Evolutionary conservation across 2,329 filamentous ascomycete genomes (phyloP), one percentile per base, ranked within the genome.

Genomic region (Sordariomycetes sp.): DNA sequence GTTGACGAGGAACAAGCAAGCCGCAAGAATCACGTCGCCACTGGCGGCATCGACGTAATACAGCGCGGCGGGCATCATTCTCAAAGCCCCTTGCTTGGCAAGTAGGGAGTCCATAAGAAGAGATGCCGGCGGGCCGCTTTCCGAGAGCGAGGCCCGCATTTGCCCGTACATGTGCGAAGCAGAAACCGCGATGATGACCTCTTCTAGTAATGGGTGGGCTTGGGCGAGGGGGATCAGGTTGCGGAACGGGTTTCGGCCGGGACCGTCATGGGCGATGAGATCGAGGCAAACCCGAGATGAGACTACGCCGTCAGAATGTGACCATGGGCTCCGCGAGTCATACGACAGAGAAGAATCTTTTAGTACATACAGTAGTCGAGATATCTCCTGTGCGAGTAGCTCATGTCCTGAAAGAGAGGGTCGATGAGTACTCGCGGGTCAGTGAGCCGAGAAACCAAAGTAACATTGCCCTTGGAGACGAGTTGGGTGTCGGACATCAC

Each of bases 321-420:
- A 4, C 12, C 36, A 7, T 48, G 3, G 15, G 15, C 1, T 0
- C 10, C 1, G 24, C 36, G 53, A 10, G 53, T 53, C 17, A 4
- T 61, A 61, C 60, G n/a, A 51, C 10, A 42, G n/a, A 42, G 36
- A 12, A 42, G 32, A 52, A 56, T 22, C 10, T 17, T 53, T 54
- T 57, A 10, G 48, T 56, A 63, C 67, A 58, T 66, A 74, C 72
- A 74, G 60, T 74, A 74, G 53, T 68, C 68, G 54, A 74, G 65
- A 58, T 74, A 74, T 61, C 71, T 66, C 17, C 72, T 67, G 58
- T 73, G 66, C 51, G 68, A 36, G 76, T 72, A 36, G 76, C 76
- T 36, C 74, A 84, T 62, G 72, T 82, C 69, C 79, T 86, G 72
- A 60, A 70, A 73, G 36, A 74, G 60, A 54, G 72, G 73, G 61